Evolutionary conservation across 305 asterid genomes (phyloP), one percentile per base, ranked within the genome.

Genomic region (Fraxinus sp.): DNA sequence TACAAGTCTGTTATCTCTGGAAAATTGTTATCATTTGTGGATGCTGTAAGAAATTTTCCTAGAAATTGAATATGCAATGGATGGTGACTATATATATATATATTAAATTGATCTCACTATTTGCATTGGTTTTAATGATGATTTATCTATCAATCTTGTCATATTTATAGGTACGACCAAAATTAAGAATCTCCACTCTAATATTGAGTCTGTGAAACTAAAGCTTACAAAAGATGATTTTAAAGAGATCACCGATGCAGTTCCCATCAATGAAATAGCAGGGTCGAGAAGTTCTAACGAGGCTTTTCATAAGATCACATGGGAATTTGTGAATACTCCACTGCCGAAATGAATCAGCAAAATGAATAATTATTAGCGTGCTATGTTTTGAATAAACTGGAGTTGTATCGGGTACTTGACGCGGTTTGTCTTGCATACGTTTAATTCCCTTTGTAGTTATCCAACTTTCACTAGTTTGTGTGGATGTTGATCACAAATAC

Each of bases 151-250:
- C 62, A 4, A 49, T 49, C 62, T 30, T 68, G 20, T 81, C 52
- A 55, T 75, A 7, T 71, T 66, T 76, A 41, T 87, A 92, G 95
- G 96, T 70, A 88, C 94, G 8, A 89, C 92, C 2, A 92, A 89
- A 88, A 85, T 87, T 3, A 88, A 84, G 28, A 86, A 91, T 84
- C 92, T 89, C 20, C 86, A 87, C 5, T 90, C 87, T 36, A 89
- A 89, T 22, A 73, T 86, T 1, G 91, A 84, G 37, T 82, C 90
- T 1, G 82, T 86, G 86, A 80, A 86, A 78, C 81, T 85, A 68
- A 89, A 89, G 75, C 92, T 91, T 32, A 84, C 87, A 0, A 72
- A 76, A 9, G 88, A 88, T 35, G 92, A 86, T 16, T 16, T 86
- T 35, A 81, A 84, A 79, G 89, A 86, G 82, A 57, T 90, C 9